These are phyloP conservation scores for Trichoderma lentiforme DNA, from an alignment of 2,329 filamentous ascomycete species.

Conservation along the genomic window DNA sequence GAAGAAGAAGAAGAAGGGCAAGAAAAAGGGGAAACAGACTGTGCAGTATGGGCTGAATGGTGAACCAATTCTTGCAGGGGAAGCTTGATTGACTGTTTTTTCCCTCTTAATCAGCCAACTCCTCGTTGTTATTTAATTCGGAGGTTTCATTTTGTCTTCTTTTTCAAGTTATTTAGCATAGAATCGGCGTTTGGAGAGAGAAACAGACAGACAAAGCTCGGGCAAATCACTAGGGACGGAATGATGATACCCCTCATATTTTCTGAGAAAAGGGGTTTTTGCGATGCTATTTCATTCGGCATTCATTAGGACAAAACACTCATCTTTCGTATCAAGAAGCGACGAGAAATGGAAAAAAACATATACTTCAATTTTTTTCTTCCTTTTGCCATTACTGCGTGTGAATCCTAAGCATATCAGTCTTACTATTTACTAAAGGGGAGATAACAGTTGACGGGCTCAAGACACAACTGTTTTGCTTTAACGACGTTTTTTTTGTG, in stretches of 20 bases:
- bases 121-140: background rate
- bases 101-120: background rate
- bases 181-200: background rate
- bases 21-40: conserved; percentile 31
- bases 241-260: conserved; percentile 13
- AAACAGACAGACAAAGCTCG: background rate
- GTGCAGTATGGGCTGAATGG: conserved; percentile 38
- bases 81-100: conserved; percentile 13
- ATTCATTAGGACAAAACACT: background rate
- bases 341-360: background rate
- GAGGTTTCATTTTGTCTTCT: background rate
- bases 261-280: background rate
- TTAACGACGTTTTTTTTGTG: background rate
- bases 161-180: conserved; percentile 1
- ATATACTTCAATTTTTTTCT: background rate
- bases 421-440: background rate
- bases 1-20: conserved; percentile 36
- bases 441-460: background rate
- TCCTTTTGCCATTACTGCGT: background rate
- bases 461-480: background rate
- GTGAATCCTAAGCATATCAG: background rate
- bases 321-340: background rate
- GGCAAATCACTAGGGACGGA: conserved; percentile 1
- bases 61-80: conserved; percentile 32
- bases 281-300: background rate